Evolutionary conservation across 306 rosid genomes (phyloP).

Genomic region (Castanea sativa): DNA sequence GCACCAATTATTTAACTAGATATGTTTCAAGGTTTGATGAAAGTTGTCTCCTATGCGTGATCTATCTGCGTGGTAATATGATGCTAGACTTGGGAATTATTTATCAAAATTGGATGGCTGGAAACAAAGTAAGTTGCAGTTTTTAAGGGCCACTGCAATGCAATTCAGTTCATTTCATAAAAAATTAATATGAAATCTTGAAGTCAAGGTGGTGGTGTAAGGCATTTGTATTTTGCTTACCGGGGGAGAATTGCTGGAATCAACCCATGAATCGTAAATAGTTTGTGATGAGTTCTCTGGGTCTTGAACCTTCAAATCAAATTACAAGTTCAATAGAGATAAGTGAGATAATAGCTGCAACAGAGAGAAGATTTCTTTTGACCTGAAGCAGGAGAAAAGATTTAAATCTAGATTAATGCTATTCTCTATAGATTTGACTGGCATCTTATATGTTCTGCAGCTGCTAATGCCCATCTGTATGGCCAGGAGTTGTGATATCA

Average conservation of each 20-base stretch:
- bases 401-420: background rate
- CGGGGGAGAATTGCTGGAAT: conserved; percentile 39
- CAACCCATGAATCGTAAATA: conserved; percentile 58
- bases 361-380: background rate
- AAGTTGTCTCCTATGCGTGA: background rate
- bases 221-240: conserved; percentile 32
- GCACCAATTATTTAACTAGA: conserved; percentile 5
- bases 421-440: background rate
- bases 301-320: conserved; percentile 53
- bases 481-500: background rate
- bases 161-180: background rate
- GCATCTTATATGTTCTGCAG: background rate
- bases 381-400: background rate
- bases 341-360: background rate
- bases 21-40: background rate
- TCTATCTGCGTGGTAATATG: background rate
- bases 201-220: background rate
- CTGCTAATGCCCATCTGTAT: background rate
- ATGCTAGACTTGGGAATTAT: background rate
- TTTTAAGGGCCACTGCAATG: background rate
- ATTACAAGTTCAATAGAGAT: background rate
- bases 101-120: background rate
- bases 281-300: conserved; percentile 70
- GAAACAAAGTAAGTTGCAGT: conserved; percentile 7
- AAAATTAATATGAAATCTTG: background rate